These are phyloP conservation scores for Davidsoniella australis DNA, from an alignment of 2,329 filamentous ascomycete genomes.

Conservation along the genomic window DNA sequence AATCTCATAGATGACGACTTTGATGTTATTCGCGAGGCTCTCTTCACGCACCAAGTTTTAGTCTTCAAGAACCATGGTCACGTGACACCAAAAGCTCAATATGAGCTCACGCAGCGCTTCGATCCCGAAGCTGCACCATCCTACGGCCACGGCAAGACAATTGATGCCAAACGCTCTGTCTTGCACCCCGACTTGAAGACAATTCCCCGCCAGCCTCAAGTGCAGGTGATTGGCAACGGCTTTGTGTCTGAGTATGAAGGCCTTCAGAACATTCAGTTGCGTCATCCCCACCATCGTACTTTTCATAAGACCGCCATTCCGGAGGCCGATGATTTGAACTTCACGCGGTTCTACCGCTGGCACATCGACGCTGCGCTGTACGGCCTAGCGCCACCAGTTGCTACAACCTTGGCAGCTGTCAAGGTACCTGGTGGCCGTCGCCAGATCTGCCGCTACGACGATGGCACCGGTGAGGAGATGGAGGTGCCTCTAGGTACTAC, in stretches of 20 bases:
- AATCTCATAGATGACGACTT: slow-evolving; percentile 42
- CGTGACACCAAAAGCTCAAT: slow-evolving; percentile 53
- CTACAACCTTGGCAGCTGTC: slow-evolving; percentile 59
- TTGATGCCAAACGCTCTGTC: slow-evolving; percentile 46
- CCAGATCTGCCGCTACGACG: slow-evolving; percentile 57
- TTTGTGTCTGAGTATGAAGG: slow-evolving; percentile 54
- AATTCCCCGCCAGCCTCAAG: slow-evolving; percentile 61
- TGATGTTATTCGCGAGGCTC: slow-evolving; percentile 40
- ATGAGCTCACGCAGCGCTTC: slow-evolving; percentile 55
- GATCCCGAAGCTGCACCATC: slow-evolving; percentile 44
- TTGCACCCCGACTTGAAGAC: slow-evolving; percentile 69
- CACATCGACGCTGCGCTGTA: slow-evolving; percentile 69
- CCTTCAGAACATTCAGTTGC: slow-evolving; percentile 46
- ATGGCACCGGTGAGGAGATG: slow-evolving; percentile 48
- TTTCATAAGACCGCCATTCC: slow-evolving; percentile 54
- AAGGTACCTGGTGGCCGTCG: slow-evolving; percentile 47
- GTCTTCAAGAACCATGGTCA: slow-evolving; percentile 51
- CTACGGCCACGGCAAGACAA: slow-evolving; percentile 62
- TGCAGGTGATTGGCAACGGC: slow-evolving; percentile 67
- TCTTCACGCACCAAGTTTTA: slow-evolving; percentile 53
- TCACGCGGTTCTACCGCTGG: slow-evolving; percentile 54
- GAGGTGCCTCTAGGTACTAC: slow-evolving; percentile 59
- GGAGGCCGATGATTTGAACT: slow-evolving; percentile 29
- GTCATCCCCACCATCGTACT: slow-evolving; percentile 60
- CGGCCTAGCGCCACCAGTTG: slow-evolving; percentile 54